phyloP scores from a whole-genome alignment of 1,139 yeast species.

The Geotrichum histeridarum region DNA sequence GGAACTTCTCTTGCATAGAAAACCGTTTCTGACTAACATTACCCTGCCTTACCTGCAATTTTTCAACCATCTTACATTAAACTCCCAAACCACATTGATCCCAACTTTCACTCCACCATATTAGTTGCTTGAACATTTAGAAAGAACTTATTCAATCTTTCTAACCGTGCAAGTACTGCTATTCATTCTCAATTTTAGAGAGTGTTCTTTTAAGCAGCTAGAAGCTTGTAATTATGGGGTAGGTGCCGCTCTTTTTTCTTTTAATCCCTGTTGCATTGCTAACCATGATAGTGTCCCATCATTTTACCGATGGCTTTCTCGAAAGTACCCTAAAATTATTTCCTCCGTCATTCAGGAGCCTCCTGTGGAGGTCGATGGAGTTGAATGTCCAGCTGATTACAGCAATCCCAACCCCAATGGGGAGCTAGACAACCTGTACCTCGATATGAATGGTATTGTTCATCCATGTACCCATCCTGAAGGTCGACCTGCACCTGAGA shows the following conservation, averaged over 20 bases:
- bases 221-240: neutral
- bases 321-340: conserved; percentile 89
- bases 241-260: neutral
- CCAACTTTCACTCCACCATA: too few relatives aligned
- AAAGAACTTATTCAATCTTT: too few relatives aligned
- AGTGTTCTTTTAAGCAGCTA: neutral
- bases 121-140: too few relatives aligned
- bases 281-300: conserved; percentile 71
- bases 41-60: neutral
- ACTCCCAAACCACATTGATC: too few relatives aligned
- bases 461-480: conserved; percentile 98
- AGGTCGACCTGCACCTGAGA: conserved; percentile 86
- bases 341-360: conserved; percentile 84
- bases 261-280: neutral
- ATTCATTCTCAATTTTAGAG: neutral
- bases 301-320: conserved; percentile 90
- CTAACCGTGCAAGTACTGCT: neutral
- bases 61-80: neutral
- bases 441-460: conserved; percentile 96
- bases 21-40: neutral
- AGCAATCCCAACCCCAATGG: conserved; percentile 88
- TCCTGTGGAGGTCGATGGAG: conserved; percentile 50
- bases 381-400: conserved; percentile 60
- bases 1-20: too few relatives aligned
- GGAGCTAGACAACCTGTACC: conserved; percentile 81